A percentile compares a stretch with the other conserved stretches of the same genome.
Evolutionary conservation across 1,139 yeast genomes (phyloP).

Genomic region (Insectozyma bohioensis): DNA sequence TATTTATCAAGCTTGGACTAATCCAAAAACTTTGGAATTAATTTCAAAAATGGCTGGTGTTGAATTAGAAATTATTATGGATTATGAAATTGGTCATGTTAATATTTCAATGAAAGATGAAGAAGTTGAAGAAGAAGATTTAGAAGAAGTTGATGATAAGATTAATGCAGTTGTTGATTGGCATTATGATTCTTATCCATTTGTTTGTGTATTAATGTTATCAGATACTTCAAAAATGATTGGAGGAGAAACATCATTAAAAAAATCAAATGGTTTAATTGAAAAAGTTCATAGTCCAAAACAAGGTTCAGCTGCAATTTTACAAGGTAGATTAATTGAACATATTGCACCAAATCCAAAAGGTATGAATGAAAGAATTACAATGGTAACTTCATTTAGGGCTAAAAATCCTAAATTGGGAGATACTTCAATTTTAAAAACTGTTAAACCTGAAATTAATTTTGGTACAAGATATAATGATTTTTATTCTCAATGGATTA

Average conservation of each 20-base stretch:
- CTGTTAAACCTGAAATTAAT: conserved; percentile 41
- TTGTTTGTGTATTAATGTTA: conserved; percentile 63
- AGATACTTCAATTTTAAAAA: conserved; percentile 32
- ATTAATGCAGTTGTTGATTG: conserved; percentile 57
- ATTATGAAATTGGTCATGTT: conserved; percentile 54
- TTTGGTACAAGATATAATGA: conserved; percentile 32
- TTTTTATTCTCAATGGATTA: conserved; percentile 39
- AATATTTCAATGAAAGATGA: conserved; percentile 44
- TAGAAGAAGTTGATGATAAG: conserved; percentile 25
- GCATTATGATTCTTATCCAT: conserved; percentile 61
- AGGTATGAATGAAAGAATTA: conserved; percentile 54
- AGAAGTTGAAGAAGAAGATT: conserved; percentile 15
- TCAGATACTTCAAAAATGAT: conserved; percentile 55
- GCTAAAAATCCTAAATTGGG: conserved; percentile 27
- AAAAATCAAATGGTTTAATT: conserved; percentile 43
- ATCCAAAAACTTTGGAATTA: conserved; percentile 52
- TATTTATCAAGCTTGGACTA: conserved; percentile 54
- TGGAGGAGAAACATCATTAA: conserved; percentile 59
- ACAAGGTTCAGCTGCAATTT: conserved; percentile 52
- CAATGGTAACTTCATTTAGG: conserved; percentile 45
- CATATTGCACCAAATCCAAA: conserved; percentile 58
- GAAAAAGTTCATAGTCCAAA: conserved; percentile 53
- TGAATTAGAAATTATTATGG: conserved; percentile 50
- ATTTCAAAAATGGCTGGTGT: conserved; percentile 55
- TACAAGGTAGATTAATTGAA: conserved; percentile 54